Percentiles rank a stretch among this genome's conserved stretches.
Conservation (phyloP, 345 rosid species). For the Excoecaria agallocha region DNA sequence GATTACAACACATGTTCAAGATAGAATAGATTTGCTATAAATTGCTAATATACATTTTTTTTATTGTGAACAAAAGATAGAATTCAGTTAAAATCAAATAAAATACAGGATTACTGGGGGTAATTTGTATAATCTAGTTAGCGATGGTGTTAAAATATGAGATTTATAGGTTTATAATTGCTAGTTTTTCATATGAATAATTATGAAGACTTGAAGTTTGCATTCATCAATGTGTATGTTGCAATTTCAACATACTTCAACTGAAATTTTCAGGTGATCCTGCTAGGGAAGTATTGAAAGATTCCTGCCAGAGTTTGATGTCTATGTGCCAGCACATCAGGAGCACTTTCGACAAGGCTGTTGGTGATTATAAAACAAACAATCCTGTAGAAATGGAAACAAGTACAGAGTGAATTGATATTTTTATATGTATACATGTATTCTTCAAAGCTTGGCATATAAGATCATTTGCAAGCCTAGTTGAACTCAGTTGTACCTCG, state of each 20-base stretch:
- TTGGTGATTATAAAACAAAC: slow-evolving; percentile 30
- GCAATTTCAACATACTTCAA: not conserved
- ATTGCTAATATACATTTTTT: too few relatives aligned
- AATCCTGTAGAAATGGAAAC: slow-evolving; percentile 20
- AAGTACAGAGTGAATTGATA: not conserved
- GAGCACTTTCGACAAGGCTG: slow-evolving; percentile 59
- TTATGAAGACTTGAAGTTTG: not conserved
- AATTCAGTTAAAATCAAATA: too few relatives aligned
- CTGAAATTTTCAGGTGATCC: slow-evolving; percentile 57
- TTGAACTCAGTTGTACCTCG: not conserved
- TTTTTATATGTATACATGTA: too few relatives aligned
- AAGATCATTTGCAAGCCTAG: not conserved
- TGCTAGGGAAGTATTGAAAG: slow-evolving; percentile 79
- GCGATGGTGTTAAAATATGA: not conserved
- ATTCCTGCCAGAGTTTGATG: slow-evolving; percentile 78
- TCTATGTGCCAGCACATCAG: slow-evolving; percentile 70
- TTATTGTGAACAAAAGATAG: too few relatives aligned
- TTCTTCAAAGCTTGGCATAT: not conserved
- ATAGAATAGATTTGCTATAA: too few relatives aligned
- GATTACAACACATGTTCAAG: too few relatives aligned
- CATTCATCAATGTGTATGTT: not conserved
- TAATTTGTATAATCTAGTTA: too few relatives aligned
- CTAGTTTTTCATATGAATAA: not conserved
- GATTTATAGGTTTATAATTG: not conserved
- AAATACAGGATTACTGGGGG: too few relatives aligned